Base-by-base conservation (phyloP, 2,329 filamentous ascomycete species). In the Aspergillus sp. region DNA sequence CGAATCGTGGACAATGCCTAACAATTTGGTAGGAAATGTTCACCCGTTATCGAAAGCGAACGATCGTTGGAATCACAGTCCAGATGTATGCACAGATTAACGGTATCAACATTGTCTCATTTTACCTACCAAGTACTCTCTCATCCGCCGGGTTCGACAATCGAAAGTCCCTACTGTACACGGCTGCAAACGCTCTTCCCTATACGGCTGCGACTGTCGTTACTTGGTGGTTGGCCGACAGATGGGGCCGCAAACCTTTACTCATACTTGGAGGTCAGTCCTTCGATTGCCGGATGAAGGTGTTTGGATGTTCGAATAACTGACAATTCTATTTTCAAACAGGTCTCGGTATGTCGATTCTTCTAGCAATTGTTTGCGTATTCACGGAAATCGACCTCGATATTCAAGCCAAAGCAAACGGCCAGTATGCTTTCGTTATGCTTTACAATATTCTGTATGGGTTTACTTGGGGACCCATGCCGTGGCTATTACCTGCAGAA, bases 51-150 rank as follows among this genome's bases (percentile, higher is more conserved):
- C 73, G 75, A 45, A 78, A 78, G 58, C 71, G 75, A n/a, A 77
- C 75, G 2, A 71, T 77, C 31, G 72, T 77, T 32, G 76, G 74
- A 52, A 76, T 78, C 56, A 77, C 74, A 0, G 75, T 72, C 9
- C 74, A 77, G 45, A 77, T 77, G 74, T 77, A 75, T 47, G 74
- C 76, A 1, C 74, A 77, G 51, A 68, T 78, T 36, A 77, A 77
- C 63, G 76, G 76, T 24, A 78, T 77, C 65, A 78, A 78, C 64
- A 73, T 78, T 64, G 77, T 78, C 58, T 77, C 76, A 4, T 78
- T 78, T 62, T 78, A 79, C 54, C 73, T 78, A 14, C 75, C 75
- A 1, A 73, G 68, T 20, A 73, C 74, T 0, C 69, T 77, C 2
- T 60, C 73, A 11, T 57, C 68, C 7, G 74, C 75, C n/a, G 75